phyloP scores from a whole-genome alignment of 2,329 filamentous ascomycete genomes.

The Nemania serpens region DNA sequence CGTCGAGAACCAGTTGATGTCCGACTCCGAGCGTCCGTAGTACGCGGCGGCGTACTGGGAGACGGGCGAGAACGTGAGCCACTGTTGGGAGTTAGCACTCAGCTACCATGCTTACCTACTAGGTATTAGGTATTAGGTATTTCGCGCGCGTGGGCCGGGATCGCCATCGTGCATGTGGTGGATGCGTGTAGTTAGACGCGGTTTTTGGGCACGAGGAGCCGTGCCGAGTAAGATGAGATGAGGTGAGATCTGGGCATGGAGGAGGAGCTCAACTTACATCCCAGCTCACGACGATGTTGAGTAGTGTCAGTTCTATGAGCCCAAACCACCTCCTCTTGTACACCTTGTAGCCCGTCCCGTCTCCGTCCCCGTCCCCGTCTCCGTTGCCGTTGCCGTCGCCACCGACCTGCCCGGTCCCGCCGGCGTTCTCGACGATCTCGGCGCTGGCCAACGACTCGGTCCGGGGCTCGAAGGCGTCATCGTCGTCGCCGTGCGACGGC shows the following conservation, averaged over 20 bases:
- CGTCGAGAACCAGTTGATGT: conserved; percentile 92
- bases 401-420: conserved; percentile 13
- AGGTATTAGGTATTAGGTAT: background rate
- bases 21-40: conserved; percentile 73
- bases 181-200: background rate
- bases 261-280: conserved; percentile 68
- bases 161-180: background rate
- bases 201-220: too few species aligned
- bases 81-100: conserved; percentile 55
- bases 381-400: conserved; percentile 6
- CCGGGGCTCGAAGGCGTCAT: conserved; percentile 20
- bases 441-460: conserved; percentile 1
- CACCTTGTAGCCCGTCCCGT: conserved; percentile 35
- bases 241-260: background rate
- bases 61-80: conserved; percentile 89
- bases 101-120: background rate
- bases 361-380: conserved; percentile 7
- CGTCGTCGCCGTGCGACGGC: conserved; percentile 25
- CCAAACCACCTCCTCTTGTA: conserved; percentile 94
- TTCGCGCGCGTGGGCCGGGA: too few species aligned
- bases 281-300: conserved; percentile 95
- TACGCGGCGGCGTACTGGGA: conserved; percentile 74
- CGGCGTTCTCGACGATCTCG: conserved; percentile 22
- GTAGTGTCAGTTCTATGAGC: conserved; percentile 76
- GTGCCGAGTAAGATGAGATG: background rate